Base-by-base conservation (phyloP, 2,329 filamentous ascomycete genomes). In the Fusarium irregulare region DNA sequence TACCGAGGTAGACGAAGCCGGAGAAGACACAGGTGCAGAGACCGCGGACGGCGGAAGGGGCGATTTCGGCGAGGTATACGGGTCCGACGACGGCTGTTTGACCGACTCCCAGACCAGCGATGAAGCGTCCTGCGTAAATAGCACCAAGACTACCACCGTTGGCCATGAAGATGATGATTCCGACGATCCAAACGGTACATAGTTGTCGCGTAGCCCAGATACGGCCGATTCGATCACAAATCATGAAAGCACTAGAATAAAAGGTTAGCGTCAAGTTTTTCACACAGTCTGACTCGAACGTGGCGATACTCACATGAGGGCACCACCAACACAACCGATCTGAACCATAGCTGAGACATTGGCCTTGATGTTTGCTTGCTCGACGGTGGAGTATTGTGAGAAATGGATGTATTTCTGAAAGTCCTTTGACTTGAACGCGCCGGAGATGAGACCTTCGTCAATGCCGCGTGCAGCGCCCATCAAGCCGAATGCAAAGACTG, bases 51-150 rank as follows among this genome's bases (percentile, higher is more conserved):
- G 66, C 61, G 13, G 64, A 51, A 1, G 68, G 68, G 7, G 68
- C 67, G n/a, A 71, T 71, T 37, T 71, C 67, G 11, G 67, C 68
- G 11, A 71, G 55, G 9, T 66, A 55, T 28, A 71, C 68, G 11
- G 68, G 68, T 2, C 67, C 68, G 0, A 71, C 67, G 11, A 71
- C 68, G 14, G 67, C 68, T 14, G 62, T 68, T 21, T 70, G 62
- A 3, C 68, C 68, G 4, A 71, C 58, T 23, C 68, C 67, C 11
- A 71, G 54, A 20, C 68, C 68, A 5, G 67, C 67, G 13, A 71
- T 53, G 25, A 71, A 64, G n/a, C 68, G 54, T 6, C 67, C 68
- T 1, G 61, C 50, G 28, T 71, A 71, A 4, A 70, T 54, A 12
- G 63, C 49, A 8, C 60, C 61, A n/a, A 64, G 44, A 27, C 30